phyloP scores from a whole-genome alignment of 257 asterid species.

The Primulina huaijiensis region DNA sequence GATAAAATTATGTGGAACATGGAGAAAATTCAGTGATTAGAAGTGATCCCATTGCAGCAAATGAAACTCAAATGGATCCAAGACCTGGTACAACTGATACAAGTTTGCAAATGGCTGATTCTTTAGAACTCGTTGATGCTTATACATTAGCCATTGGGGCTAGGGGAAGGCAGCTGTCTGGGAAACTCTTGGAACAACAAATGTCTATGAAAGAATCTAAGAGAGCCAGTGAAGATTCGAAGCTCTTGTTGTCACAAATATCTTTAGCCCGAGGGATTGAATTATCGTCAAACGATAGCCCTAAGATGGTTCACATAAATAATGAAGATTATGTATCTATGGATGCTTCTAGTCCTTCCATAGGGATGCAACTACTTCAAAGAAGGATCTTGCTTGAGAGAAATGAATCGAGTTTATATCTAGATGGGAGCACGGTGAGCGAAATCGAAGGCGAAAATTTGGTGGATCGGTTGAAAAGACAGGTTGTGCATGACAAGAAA shows the following conservation, averaged over 20 bases:
- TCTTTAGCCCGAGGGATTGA: constrained; percentile 62
- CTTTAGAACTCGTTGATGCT: constrained; percentile 78
- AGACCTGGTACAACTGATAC: constrained; percentile 37
- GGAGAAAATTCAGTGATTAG: constrained; percentile 25
- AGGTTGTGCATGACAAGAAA: constrained; percentile 74
- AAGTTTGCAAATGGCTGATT: constrained; percentile 33
- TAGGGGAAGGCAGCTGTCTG: constrained; percentile 68
- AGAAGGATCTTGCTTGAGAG: constrained; percentile 80
- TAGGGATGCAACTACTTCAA: constrained; percentile 54
- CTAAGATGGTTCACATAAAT: constrained; percentile 48
- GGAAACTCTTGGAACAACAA: constrained; percentile 72
- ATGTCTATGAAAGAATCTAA: constrained; percentile 67
- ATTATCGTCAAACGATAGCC: constrained; percentile 43
- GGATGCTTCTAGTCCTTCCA: constrained; percentile 39
- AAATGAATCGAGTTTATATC: constrained; percentile 68
- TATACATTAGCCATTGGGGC: constrained; percentile 66
- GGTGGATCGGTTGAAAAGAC: constrained; percentile 62
- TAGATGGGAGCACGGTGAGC: constrained; percentile 65
- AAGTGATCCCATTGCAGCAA: constrained; percentile 27
- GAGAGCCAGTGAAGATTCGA: constrained; percentile 69
- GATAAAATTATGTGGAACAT: constrained; percentile 23
- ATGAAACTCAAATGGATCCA: constrained; percentile 34
- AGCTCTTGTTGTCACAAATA: constrained; percentile 64
- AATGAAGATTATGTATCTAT: constrained; percentile 47
- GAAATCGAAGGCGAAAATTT: constrained; percentile 83